Conservation (phyloP, 2,329 filamentous ascomycete species). For the Fusarium siculi region DNA sequence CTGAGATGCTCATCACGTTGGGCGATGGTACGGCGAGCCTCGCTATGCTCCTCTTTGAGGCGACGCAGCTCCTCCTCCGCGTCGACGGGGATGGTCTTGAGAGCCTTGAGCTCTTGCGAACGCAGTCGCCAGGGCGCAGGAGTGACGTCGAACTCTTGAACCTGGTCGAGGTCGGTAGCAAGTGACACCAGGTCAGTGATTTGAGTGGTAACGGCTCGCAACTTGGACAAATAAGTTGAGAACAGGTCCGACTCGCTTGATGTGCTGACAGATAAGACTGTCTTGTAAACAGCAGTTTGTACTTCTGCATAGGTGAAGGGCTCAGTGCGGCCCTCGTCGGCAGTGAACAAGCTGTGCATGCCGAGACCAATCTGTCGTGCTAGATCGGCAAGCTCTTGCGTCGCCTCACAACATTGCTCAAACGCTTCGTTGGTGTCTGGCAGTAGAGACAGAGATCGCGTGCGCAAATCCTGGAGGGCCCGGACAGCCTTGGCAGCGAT, state of each 20-base stretch:
- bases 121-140: conserved; percentile 85
- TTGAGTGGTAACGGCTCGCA: conserved; percentile 71
- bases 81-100: conserved; percentile 82
- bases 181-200: conserved; percentile 78
- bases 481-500: conserved; percentile 81
- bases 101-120: conserved; percentile 82
- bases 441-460: conserved; percentile 77
- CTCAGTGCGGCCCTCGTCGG: conserved; percentile 77
- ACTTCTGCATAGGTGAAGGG: conserved; percentile 75
- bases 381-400: conserved; percentile 73
- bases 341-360: conserved; percentile 70
- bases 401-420: conserved; percentile 73
- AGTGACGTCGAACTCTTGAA: conserved; percentile 80
- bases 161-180: conserved; percentile 75
- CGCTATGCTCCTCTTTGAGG: conserved; percentile 82
- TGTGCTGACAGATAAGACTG: conserved; percentile 59
- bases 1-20: conserved; percentile 85
- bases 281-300: conserved; percentile 68
- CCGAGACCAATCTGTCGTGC: conserved; percentile 74
- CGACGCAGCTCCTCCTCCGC: conserved; percentile 85
- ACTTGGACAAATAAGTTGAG: conserved; percentile 72
- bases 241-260: conserved; percentile 75
- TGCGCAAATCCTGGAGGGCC: conserved; percentile 80
- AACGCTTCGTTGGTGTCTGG: conserved; percentile 76
- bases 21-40: conserved; percentile 77